Percentiles rank a stretch among this genome's conserved stretches.
These are phyloP conservation scores for Tricholoma bakamatsutake DNA, from an alignment of 768 basidiomycete species.

Conservation along the genomic window DNA sequence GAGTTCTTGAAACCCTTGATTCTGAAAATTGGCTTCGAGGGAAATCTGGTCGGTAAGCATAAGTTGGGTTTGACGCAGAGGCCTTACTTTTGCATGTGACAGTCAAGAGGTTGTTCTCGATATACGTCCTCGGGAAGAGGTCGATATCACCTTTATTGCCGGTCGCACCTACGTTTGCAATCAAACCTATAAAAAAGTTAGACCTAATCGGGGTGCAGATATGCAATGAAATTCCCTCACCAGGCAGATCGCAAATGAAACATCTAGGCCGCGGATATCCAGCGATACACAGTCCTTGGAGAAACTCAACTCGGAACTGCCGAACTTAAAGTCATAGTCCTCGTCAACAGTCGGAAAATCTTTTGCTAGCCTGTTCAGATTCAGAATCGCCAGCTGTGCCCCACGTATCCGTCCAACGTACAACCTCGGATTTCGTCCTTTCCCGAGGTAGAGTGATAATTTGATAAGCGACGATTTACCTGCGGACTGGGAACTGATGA, in stretches of 20 bases:
- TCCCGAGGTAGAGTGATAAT: conserved; percentile 64
- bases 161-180: conserved; percentile 45
- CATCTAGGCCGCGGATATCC: conserved; percentile 51
- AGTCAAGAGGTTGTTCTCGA: conserved; percentile 49
- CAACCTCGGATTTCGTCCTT: conserved; percentile 42
- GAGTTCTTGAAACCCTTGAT: conserved; percentile 65
- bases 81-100: conserved; percentile 60
- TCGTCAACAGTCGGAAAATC: conserved; percentile 35
- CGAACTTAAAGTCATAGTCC: conserved; percentile 21
- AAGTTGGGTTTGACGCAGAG: neutral
- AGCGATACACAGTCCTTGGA: conserved; percentile 53
- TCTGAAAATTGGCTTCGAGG: conserved; percentile 67
- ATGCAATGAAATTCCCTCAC: conserved; percentile 18
- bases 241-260: conserved; percentile 60
- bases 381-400: conserved; percentile 62
- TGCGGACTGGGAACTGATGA: conserved; percentile 67
- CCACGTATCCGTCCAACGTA: conserved; percentile 61
- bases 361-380: conserved; percentile 31
- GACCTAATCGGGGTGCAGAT: too few species aligned
- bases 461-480: conserved; percentile 79
- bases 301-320: conserved; percentile 29
- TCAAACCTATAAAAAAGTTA: conserved; percentile 43
- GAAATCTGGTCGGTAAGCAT: neutral
- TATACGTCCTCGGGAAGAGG: conserved; percentile 55
- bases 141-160: conserved; percentile 53